These are phyloP conservation scores for Thalassiosira hispida DNA, from an alignment of 352 stramenopile genomes.

Conservation along the genomic window DNA sequence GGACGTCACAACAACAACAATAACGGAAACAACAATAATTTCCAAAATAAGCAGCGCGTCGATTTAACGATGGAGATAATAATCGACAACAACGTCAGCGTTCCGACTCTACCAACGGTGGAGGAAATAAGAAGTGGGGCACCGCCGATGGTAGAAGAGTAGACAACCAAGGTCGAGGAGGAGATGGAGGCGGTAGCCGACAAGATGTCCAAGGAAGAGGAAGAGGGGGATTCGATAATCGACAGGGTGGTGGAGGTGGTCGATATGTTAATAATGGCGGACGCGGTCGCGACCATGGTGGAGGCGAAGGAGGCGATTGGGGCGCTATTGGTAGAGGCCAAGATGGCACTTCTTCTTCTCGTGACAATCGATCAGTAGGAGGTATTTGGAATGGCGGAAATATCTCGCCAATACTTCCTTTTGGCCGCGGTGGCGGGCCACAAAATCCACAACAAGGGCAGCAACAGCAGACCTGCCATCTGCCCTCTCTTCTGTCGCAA, in stretches of 20 bases:
- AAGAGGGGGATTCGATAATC: background rate
- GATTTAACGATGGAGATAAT: background rate
- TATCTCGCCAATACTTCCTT: no score
- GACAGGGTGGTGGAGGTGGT: no score
- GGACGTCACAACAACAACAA: background rate
- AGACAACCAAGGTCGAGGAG: background rate
- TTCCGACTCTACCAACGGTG: background rate
- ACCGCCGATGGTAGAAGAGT: background rate
- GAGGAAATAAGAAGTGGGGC: background rate
- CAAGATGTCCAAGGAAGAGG: background rate
- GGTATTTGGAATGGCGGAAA: no score
- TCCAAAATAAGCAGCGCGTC: slow-evolving; percentile 3
- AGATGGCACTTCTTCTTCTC: no score
- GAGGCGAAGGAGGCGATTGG: background rate
- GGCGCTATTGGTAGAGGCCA: background rate
- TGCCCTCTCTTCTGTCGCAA: no score
- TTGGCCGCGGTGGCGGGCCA: background rate
- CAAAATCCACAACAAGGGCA: background rate
- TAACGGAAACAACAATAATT: background rate
- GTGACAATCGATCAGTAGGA: no score
- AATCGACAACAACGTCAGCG: background rate
- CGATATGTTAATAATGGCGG: background rate
- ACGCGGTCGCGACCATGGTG: background rate
- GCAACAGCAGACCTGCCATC: slow-evolving; percentile 3
- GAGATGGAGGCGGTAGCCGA: background rate